Evolutionary conservation across 2,329 filamentous ascomycete genomes (phyloP).

Genomic region (Cladosporium sp.): DNA sequence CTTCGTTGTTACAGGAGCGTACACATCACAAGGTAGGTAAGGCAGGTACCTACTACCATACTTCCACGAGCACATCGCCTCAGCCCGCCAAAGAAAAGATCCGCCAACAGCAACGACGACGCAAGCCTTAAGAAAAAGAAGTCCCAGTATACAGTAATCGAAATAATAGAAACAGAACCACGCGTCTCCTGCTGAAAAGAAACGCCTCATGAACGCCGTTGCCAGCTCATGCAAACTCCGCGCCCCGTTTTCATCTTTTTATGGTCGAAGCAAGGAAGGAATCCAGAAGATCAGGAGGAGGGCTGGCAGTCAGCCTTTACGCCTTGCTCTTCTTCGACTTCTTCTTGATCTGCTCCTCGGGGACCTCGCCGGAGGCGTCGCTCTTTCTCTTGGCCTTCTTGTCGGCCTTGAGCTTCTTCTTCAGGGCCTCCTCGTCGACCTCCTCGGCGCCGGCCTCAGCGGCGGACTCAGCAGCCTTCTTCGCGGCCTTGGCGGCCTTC

Average conservation of each 20-base stretch:
- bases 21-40: slow-evolving; percentile 15
- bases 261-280: background rate
- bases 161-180: background rate
- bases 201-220: slow-evolving; percentile 8
- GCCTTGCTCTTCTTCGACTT: slow-evolving; percentile 36
- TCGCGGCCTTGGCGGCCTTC: slow-evolving; percentile 53
- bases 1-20: slow-evolving; percentile 17
- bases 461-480: slow-evolving; percentile 47
- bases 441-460: slow-evolving; percentile 18
- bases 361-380: slow-evolving; percentile 33
- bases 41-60: background rate
- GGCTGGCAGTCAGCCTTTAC: too few species aligned
- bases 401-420: slow-evolving; percentile 49
- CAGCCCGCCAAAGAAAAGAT: slow-evolving; percentile 1
- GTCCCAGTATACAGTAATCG: background rate
- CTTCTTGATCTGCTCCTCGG: slow-evolving; percentile 42
- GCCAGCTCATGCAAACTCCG: slow-evolving; percentile 10
- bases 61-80: background rate
- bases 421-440: slow-evolving; percentile 36
- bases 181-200: background rate
- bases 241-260: background rate
- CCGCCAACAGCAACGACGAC: background rate
- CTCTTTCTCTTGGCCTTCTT: slow-evolving; percentile 45
- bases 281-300: too few species aligned
- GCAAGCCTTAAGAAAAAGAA: background rate